A percentile compares a stretch with the other conserved stretches of the same genome.
Evolutionary conservation across 495 filamentous ascomycete genomes (phyloP).

Genomic region (Lophiotrema nucula): DNA sequence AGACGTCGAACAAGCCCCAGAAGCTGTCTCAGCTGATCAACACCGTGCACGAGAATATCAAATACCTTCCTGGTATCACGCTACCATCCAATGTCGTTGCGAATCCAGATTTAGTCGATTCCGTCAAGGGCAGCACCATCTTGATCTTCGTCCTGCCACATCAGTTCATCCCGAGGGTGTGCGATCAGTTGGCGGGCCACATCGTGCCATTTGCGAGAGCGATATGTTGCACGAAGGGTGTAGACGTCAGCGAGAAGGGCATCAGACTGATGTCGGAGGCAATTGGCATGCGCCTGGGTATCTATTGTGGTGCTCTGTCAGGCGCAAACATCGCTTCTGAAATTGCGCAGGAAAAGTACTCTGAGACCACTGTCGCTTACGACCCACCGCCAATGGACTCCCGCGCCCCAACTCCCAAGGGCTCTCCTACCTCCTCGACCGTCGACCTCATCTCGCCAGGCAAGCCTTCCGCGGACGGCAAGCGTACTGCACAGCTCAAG

Average conservation of each 20-base stretch:
- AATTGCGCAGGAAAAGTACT: conserved; percentile 92
- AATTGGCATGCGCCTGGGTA: conserved; percentile 83
- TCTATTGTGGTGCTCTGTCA: conserved; percentile 95
- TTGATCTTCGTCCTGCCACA: conserved; percentile 97
- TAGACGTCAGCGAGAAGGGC: conserved; percentile 80
- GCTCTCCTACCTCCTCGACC: conserved; percentile 55
- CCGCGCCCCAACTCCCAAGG: conserved; percentile 64
- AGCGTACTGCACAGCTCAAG: conserved; percentile 54
- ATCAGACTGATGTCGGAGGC: conserved; percentile 90
- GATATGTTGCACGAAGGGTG: conserved; percentile 97
- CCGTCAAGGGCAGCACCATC: conserved; percentile 78
- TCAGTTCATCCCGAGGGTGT: conserved; percentile 91
- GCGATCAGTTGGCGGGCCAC: conserved; percentile 78
- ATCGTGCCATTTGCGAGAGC: conserved; percentile 90
- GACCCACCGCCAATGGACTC: conserved; percentile 86
- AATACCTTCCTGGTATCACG: conserved; percentile 83
- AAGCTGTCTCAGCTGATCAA: conserved; percentile 94
- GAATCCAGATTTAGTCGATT: conserved; percentile 79
- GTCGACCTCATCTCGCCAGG: conserved; percentile 63
- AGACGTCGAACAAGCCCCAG: conserved; percentile 60
- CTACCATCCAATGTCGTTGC: conserved; percentile 87
- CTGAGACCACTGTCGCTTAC: conserved; percentile 94
- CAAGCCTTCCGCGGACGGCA: conserved; percentile 59
- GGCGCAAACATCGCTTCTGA: conserved; percentile 97
- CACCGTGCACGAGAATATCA: conserved; percentile 89